Evolutionary conservation across 78 protist genomes (phyloP).

Genomic region (Dictyostelium purpureum): DNA sequence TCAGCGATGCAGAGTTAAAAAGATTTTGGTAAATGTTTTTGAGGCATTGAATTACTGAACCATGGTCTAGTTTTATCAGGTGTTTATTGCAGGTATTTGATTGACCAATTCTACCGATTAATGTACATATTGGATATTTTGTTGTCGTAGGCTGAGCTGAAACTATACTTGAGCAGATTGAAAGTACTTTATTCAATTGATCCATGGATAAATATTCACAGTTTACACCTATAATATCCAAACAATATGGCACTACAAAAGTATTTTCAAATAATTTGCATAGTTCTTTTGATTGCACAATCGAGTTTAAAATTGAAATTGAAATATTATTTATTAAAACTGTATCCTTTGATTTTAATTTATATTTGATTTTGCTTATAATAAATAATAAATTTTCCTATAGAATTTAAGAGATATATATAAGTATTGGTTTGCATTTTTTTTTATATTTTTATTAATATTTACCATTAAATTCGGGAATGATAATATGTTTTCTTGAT

Average conservation of each 20-base stretch:
- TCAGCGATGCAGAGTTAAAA: not conserved
- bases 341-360: not conserved
- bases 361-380: not conserved
- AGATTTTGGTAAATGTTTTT: not conserved
- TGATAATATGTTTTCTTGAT: not conserved
- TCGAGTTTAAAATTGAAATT: not conserved
- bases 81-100: not conserved
- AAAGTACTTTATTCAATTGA: not conserved
- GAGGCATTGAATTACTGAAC: not conserved
- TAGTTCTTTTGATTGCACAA: not conserved
- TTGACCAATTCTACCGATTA: not conserved
- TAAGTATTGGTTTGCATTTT: not conserved
- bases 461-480: conserved; percentile 2
- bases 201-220: not conserved
- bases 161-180: not conserved
- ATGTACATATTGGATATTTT: not conserved
- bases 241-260: not conserved
- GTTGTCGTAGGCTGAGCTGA: not conserved
- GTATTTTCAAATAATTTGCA: not conserved
- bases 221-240: not conserved
- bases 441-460: not conserved
- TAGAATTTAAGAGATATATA: not conserved
- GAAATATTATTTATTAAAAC: not conserved
- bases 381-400: not conserved
- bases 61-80: not conserved